phyloP scores from a whole-genome alignment of 164 flowering plant genomes.

The Houttuynia cordata region DNA sequence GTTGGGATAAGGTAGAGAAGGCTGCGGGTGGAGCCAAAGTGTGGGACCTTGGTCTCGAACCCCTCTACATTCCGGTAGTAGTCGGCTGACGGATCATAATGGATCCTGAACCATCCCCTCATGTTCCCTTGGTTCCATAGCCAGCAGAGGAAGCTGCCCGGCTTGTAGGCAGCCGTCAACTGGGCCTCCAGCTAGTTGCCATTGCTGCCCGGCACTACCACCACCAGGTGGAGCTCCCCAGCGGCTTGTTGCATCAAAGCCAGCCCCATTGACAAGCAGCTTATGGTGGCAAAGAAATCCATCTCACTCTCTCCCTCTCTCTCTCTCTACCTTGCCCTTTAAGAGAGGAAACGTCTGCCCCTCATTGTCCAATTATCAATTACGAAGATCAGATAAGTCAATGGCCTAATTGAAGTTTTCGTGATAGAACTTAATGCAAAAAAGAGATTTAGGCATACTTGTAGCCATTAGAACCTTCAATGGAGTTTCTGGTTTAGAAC shows the following conservation, averaged over 20 bases:
- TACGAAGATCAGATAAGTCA: no score
- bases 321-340: no score
- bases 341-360: no score
- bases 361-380: no score
- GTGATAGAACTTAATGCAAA: no score
- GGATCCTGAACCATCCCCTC: slow-evolving; percentile 58
- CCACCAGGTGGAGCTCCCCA: slow-evolving; percentile 42
- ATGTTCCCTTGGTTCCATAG: not conserved
- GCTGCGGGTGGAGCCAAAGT: slow-evolving; percentile 53
- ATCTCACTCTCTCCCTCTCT: no score
- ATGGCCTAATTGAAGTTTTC: no score
- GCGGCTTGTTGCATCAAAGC: not conserved
- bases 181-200: slow-evolving; percentile 85
- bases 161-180: slow-evolving; percentile 40
- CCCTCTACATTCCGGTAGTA: slow-evolving; percentile 75
- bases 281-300: no score
- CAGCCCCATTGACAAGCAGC: no score
- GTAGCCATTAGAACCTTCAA: no score
- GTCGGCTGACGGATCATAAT: slow-evolving; percentile 40
- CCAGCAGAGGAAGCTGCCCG: slow-evolving; percentile 23
- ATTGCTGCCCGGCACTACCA: slow-evolving; percentile 72
- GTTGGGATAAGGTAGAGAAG: not conserved
- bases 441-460: no score
- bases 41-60: slow-evolving; percentile 60
- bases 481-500: no score